A percentile compares a stretch with the other conserved stretches of the same genome.
phyloP scores from a whole-genome alignment of 129 eudicot genomes.

The Gnaphalium uliginosum region DNA sequence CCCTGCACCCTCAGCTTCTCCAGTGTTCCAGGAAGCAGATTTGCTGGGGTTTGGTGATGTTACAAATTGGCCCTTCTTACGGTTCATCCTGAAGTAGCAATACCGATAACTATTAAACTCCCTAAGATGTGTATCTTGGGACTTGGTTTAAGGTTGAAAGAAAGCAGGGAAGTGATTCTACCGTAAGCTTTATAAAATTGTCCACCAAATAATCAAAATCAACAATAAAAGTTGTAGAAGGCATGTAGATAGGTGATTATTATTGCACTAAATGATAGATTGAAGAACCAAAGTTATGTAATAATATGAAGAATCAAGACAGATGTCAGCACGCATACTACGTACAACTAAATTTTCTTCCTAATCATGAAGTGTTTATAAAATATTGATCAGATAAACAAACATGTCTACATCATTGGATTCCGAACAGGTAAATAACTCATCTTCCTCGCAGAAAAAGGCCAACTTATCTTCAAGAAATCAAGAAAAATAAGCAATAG shows the following conservation, averaged over 20 bases:
- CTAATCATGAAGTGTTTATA: too few relatives aligned
- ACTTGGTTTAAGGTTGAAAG: neutral
- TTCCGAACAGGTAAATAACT: neutral
- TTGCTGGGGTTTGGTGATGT: slow-evolving; percentile 41
- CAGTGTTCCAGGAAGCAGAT: slow-evolving; percentile 30
- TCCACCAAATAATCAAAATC: neutral
- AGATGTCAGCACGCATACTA: too few relatives aligned
- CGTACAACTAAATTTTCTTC: too few relatives aligned
- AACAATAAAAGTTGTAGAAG: neutral
- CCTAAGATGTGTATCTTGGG: neutral
- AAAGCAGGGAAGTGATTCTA: neutral
- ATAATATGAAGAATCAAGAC: too few relatives aligned
- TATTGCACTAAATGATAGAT: neutral
- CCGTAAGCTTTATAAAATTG: neutral
- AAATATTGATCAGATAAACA: too few relatives aligned
- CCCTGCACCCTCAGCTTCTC: slow-evolving; percentile 44
- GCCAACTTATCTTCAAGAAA: slow-evolving; percentile 12
- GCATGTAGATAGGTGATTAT: neutral
- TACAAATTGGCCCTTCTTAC: slow-evolving; percentile 73
- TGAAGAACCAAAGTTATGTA: neutral
- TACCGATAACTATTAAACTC: slow-evolving; percentile 13
- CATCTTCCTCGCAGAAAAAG: neutral
- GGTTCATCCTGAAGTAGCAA: slow-evolving; percentile 52
- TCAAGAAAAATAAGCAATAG: slow-evolving; percentile 1
- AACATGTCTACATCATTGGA: neutral